A percentile compares a stretch with the other conserved stretches of the same genome.
phyloP scores from a whole-genome alignment of 2,329 filamentous ascomycete genomes.

The Xylariomycetidae sp. region DNA sequence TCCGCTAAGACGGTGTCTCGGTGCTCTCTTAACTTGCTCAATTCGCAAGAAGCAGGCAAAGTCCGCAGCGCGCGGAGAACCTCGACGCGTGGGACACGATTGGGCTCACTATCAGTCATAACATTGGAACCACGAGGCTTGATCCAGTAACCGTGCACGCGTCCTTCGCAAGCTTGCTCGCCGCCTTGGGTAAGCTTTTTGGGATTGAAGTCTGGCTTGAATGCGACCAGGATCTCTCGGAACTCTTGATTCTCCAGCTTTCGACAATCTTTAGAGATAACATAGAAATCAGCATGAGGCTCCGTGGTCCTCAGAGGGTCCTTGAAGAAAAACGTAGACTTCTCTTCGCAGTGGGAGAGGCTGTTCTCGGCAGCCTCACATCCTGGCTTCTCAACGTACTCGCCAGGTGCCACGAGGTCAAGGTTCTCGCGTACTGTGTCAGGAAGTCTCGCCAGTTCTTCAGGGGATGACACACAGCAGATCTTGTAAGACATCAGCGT shows the following conservation, averaged over 20 bases:
- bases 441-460: constrained; percentile 3
- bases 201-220: constrained; percentile 11
- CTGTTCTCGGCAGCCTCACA: constrained; percentile 28
- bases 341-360: constrained; percentile 13
- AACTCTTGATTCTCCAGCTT: constrained; percentile 28
- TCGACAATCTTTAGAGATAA: constrained; percentile 23
- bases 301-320: constrained; percentile 17
- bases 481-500: not conserved
- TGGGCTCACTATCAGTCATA: too few relatives aligned
- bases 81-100: too few relatives aligned
- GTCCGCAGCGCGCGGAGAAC: too few relatives aligned
- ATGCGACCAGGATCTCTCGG: constrained; percentile 23
- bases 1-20: too few relatives aligned
- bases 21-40: too few relatives aligned
- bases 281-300: constrained; percentile 21
- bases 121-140: too few relatives aligned
- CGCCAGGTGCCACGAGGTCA: constrained; percentile 7
- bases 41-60: too few relatives aligned
- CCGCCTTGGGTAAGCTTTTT: constrained; percentile 3
- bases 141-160: too few relatives aligned
- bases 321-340: constrained; percentile 25
- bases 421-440: constrained; percentile 2
- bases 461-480: too few relatives aligned
- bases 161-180: too few relatives aligned
- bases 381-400: constrained; percentile 14